A percentile compares a stretch with the other conserved stretches of the same genome.
These are phyloP conservation scores for Aspergillus nanangensis DNA, from an alignment of 495 filamentous ascomycete species.

Conservation along the genomic window DNA sequence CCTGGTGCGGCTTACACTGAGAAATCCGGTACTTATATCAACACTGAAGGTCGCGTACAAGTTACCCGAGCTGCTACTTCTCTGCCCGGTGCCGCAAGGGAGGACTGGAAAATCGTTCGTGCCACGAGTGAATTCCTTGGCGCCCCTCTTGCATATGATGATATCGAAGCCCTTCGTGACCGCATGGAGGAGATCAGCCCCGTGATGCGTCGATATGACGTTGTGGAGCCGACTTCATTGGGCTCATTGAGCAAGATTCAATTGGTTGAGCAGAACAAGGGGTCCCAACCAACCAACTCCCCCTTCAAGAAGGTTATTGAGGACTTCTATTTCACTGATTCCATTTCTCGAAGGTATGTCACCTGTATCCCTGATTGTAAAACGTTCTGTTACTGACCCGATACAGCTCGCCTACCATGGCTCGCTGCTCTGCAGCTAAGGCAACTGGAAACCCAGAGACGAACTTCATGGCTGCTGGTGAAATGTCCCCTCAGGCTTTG, in stretches of 20 bases:
- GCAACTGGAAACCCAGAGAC: slow-evolving; percentile 62
- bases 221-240: slow-evolving; percentile 74
- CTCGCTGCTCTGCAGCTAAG: slow-evolving; percentile 86
- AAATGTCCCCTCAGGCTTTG: slow-evolving; percentile 45
- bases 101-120: slow-evolving; percentile 98
- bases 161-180: slow-evolving; percentile 78
- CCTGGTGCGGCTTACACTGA: slow-evolving; percentile 95
- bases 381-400: slow-evolving; percentile 23
- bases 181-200: slow-evolving; percentile 95
- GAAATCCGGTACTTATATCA: slow-evolving; percentile 94
- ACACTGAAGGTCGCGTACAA: slow-evolving; percentile 94
- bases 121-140: slow-evolving; percentile 89
- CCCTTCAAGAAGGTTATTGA: slow-evolving; percentile 80
- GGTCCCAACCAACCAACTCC: slow-evolving; percentile 56
- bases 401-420: slow-evolving; percentile 89
- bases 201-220: slow-evolving; percentile 80
- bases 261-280: slow-evolving; percentile 93
- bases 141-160: slow-evolving; percentile 82
- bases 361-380: slow-evolving; percentile 3
- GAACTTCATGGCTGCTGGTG: slow-evolving; percentile 83
- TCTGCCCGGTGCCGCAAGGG: slow-evolving; percentile 80
- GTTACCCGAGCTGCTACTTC: slow-evolving; percentile 84
- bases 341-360: slow-evolving; percentile 84
- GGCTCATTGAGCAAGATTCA: slow-evolving; percentile 78
- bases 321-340: slow-evolving; percentile 97